Conservation (phyloP, 1,284 basidiomycete genomes). For the Ceratobasidium sp. region DNA sequence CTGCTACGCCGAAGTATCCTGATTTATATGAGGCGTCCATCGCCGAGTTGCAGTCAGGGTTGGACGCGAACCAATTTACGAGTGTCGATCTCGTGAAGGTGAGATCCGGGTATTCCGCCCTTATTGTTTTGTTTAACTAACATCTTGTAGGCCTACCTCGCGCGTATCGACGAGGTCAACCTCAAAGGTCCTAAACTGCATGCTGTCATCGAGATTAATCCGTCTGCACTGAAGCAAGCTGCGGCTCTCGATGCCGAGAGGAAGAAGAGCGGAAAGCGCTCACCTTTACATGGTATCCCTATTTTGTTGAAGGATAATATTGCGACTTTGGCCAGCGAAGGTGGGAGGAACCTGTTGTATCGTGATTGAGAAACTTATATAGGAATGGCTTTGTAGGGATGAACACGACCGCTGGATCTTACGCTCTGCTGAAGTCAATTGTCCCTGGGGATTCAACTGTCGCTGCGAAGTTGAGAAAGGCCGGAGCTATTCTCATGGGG, state of each 20-base stretch:
- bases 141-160: slow-evolving; percentile 52
- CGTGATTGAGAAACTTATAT: no score
- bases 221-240: slow-evolving; percentile 48
- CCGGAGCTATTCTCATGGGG: slow-evolving; percentile 73
- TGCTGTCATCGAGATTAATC: slow-evolving; percentile 53
- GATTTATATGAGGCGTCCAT: slow-evolving; percentile 64
- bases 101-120: slow-evolving; percentile 3
- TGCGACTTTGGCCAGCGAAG: slow-evolving; percentile 48
- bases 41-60: slow-evolving; percentile 59
- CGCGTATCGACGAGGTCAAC: slow-evolving; percentile 54
- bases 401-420: slow-evolving; percentile 62
- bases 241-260: slow-evolving; percentile 51
- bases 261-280: slow-evolving; percentile 39
- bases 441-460: slow-evolving; percentile 74
- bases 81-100: slow-evolving; percentile 63
- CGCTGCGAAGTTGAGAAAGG: slow-evolving; percentile 69
- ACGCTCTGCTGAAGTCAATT: slow-evolving; percentile 68
- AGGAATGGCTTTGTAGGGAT: slow-evolving; percentile 33
- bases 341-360: slow-evolving; percentile 6
- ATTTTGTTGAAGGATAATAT: slow-evolving; percentile 56
- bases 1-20: slow-evolving; percentile 49
- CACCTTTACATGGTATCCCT: slow-evolving; percentile 54
- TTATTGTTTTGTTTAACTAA: not conserved
- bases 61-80: slow-evolving; percentile 58
- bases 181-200: slow-evolving; percentile 49